Evolutionary conservation across 805 yeast genomes (phyloP), one percentile per base, ranked within the genome.

Genomic region (Myxozyma mucilagina): DNA sequence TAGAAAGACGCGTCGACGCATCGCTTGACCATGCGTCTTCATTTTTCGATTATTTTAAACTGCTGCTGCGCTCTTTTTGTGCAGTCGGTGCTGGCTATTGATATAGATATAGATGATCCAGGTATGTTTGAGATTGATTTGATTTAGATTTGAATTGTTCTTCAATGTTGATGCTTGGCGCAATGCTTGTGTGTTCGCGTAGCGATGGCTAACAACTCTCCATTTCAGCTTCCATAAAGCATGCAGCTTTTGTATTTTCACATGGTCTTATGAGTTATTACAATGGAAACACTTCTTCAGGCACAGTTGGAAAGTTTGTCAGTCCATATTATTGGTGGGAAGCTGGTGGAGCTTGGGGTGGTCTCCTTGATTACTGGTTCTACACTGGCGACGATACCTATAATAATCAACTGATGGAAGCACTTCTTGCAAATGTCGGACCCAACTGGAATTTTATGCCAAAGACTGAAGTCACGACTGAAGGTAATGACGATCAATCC

Each of bases 401-500:
- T 68, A 87, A 81, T 47, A 78, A 79, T 11, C 59, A 80, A 41
- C 80, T 90, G 57, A 80, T 82, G 68, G 77, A 80, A 41, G 88
- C 96, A 2, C 73, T 93, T 68, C 71, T 82, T 54, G 85, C 83
- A 70, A 98, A 93, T 75, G 83, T 84, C 9, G 93, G 93, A 51
- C 82, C 82, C 10, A 80, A 85, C 72, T 77, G 84, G 76, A 87
- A 93, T 75, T 94, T 85, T 74, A 85, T 93, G 74, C 97, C 97
- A 4, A 77, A 84, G 63, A 90, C 90, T 74, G 97, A 92, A 75
- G 84, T 92, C 10, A 85, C 91, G 39, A 89, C 96, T 1, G 97
- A 93, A 76, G 99, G 98, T 70, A 93, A 93, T 72, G 99, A 93
- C 80, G 98, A 93, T 78, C 98, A 93, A 77, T 97, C 89, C 1